Evolutionary conservation across 177 flowering plant genomes (phyloP).

Genomic region (Vitis hybrid): DNA sequence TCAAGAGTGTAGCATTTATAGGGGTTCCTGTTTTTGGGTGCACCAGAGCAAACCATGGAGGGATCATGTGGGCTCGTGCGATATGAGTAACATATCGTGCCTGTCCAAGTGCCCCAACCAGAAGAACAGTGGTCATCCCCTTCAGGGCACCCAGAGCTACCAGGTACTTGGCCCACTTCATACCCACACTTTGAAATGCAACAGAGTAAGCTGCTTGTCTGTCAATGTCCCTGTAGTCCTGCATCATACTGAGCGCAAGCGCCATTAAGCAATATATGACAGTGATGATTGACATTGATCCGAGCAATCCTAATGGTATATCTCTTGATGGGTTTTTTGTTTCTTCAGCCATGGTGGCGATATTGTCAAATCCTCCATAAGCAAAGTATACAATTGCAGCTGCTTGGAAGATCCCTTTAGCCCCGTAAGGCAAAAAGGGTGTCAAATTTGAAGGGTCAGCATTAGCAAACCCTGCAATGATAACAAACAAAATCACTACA

Average conservation of each 20-base stretch:
- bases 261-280: conserved; percentile 56
- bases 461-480: conserved; percentile 48
- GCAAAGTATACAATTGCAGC: conserved; percentile 59
- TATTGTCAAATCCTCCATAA: conserved; percentile 50
- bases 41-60: conserved; percentile 56
- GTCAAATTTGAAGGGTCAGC: conserved; percentile 45
- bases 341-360: conserved; percentile 68
- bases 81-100: conserved; percentile 57
- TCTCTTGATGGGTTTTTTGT: conserved; percentile 58
- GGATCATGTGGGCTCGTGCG: conserved; percentile 63
- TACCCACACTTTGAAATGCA: conserved; percentile 51
- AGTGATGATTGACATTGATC: conserved; percentile 55
- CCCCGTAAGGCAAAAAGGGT: conserved; percentile 49
- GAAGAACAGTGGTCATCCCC: conserved; percentile 61
- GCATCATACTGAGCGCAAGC: conserved; percentile 49
- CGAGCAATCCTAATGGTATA: conserved; percentile 53
- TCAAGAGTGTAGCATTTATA: conserved; percentile 52
- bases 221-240: conserved; percentile 48
- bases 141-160: conserved; percentile 58
- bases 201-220: conserved; percentile 46
- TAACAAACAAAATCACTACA: conserved; percentile 48
- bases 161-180: conserved; percentile 65
- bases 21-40: conserved; percentile 62
- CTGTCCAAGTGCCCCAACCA: conserved; percentile 54
- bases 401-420: conserved; percentile 48